A percentile compares a stretch with the other conserved stretches of the same genome.
These are phyloP conservation scores for Dionaea muscipula DNA, from an alignment of 179 eudicot species.

Conservation along the genomic window DNA sequence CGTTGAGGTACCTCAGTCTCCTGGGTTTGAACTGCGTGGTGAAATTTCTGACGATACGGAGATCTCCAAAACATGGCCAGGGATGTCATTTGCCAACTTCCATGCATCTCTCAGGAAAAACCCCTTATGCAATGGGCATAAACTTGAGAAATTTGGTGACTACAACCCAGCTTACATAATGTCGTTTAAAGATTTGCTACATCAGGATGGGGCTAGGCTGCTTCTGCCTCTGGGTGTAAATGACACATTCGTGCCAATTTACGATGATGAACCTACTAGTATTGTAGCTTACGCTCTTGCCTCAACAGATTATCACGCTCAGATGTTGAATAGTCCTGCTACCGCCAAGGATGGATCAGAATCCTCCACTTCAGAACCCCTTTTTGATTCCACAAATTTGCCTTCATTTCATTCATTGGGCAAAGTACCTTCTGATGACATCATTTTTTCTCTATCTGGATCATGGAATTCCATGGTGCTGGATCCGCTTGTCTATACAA, in stretches of 20 bases:
- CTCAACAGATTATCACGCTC: constrained; percentile 52
- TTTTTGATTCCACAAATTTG: constrained; percentile 24
- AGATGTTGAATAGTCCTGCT: constrained; percentile 44
- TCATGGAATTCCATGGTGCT: constrained; percentile 35
- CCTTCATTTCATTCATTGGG: constrained; percentile 31
- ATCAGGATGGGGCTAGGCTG: constrained; percentile 53
- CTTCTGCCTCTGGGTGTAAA: constrained; percentile 50
- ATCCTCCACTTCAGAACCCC: constrained; percentile 30
- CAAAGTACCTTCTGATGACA: constrained; percentile 43
- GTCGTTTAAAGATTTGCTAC: constrained; percentile 44
- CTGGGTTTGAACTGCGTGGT: constrained; percentile 22
- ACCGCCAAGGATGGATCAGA: constrained; percentile 31
- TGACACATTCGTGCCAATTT: constrained; percentile 52
- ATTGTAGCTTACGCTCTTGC: constrained; percentile 65
- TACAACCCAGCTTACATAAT: constrained; percentile 61
- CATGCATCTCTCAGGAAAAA: constrained; percentile 36
- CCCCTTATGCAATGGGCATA: constrained; percentile 27
- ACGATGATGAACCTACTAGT: constrained; percentile 80
- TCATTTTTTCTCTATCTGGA: constrained; percentile 34
- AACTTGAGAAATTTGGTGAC: constrained; percentile 39
- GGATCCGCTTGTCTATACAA: constrained; percentile 45
- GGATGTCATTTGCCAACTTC: constrained; percentile 42
- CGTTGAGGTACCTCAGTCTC: constrained; percentile 17
- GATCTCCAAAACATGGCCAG: constrained; percentile 35
- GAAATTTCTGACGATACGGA: constrained; percentile 29